Percentiles rank a stretch among this genome's conserved stretches.
phyloP scores from a whole-genome alignment of 495 filamentous ascomycete species.

The Aspergillus ostianus region DNA sequence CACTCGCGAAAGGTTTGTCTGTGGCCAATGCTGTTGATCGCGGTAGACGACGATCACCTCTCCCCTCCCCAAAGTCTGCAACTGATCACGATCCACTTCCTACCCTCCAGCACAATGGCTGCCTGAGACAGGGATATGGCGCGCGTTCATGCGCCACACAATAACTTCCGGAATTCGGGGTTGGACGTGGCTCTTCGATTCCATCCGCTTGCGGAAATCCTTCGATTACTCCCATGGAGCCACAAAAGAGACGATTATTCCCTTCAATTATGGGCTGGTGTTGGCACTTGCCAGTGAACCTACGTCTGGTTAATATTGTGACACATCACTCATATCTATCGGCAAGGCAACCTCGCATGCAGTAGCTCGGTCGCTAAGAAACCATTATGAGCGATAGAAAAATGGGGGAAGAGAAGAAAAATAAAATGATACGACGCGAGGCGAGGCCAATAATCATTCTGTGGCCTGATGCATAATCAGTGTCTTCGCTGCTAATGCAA shows the following conservation, averaged over 20 bases:
- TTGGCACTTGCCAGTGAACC: conserved; percentile 1
- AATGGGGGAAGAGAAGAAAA: not conserved
- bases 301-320: conserved; percentile 12
- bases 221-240: not conserved
- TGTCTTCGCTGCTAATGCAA: not conserved
- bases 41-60: not conserved
- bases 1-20: not conserved
- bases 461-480: not conserved
- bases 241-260: not conserved
- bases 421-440: not conserved
- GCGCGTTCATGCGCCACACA: conserved; percentile 3
- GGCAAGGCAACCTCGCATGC: conserved; percentile 27
- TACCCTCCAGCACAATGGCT: not conserved
- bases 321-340: conserved; percentile 21
- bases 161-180: not conserved
- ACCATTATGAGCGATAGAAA: conserved; percentile 1
- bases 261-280: not conserved
- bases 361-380: conserved; percentile 17
- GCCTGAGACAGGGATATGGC: not conserved
- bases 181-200: not conserved
- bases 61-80: not conserved
- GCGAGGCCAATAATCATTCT: not conserved
- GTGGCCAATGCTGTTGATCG: too few relatives aligned
- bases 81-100: not conserved
- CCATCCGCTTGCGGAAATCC: not conserved